phyloP scores from a whole-genome alignment of 805 yeast species.

The Candida piceae region DNA sequence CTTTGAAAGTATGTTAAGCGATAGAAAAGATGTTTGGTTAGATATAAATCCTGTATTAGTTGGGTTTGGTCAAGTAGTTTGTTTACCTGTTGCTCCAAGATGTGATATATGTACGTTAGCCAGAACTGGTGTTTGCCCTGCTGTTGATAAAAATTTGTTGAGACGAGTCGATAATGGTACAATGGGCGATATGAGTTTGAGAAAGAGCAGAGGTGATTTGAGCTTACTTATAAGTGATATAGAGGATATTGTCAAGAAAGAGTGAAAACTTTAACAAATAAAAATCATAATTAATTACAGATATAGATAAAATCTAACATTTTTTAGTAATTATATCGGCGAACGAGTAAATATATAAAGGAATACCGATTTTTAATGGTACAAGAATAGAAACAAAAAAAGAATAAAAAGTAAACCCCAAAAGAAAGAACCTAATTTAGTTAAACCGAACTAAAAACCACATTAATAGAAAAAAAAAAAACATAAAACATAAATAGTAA shows the following conservation, averaged over 20 bases:
- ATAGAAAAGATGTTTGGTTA: conserved; percentile 56
- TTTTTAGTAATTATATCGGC: no score
- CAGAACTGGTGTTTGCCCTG: conserved; percentile 49
- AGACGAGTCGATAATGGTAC: conserved; percentile 23
- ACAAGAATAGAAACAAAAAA: no score
- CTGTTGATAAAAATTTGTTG: conserved; percentile 45
- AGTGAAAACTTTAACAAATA: no score
- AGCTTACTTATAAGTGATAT: conserved; percentile 30
- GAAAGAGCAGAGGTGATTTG: conserved; percentile 40
- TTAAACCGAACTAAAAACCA: no score
- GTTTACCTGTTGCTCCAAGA: conserved; percentile 62
- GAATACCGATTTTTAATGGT: no score
- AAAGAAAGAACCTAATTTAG: no score
- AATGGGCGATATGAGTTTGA: conserved; percentile 18
- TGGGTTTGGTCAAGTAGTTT: conserved; percentile 90
- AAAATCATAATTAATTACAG: no score
- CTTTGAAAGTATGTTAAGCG: conserved; percentile 71
- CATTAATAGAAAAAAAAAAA: neutral
- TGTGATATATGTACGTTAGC: conserved; percentile 69
- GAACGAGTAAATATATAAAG: no score
- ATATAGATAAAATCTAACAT: no score
- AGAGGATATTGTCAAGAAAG: conserved; percentile 24
- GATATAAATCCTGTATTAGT: conserved; percentile 84
- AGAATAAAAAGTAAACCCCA: no score
- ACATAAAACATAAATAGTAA: no score